Percentiles rank a stretch among this genome's conserved stretches.
Evolutionary conservation across 2,329 filamentous ascomycete genomes (phyloP).

Genomic region (Trichothecium roseum): DNA sequence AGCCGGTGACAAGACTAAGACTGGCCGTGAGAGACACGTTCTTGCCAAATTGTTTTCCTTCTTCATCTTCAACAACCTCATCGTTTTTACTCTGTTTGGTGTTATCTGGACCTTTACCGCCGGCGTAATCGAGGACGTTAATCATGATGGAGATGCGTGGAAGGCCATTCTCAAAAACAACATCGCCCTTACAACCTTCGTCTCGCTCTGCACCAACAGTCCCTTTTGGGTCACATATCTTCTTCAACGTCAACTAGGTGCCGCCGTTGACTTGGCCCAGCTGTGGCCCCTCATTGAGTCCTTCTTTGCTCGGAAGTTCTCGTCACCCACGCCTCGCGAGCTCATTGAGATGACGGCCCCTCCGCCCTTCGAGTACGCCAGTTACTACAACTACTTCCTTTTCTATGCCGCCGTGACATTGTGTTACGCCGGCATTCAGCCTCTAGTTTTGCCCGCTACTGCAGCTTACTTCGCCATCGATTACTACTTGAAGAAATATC

Average conservation of each 20-base stretch:
- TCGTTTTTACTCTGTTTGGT: slow-evolving; percentile 89
- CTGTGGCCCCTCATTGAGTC: slow-evolving; percentile 74
- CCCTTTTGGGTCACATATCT: slow-evolving; percentile 93
- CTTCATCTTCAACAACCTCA: slow-evolving; percentile 93
- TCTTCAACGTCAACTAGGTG: slow-evolving; percentile 83
- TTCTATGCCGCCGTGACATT: slow-evolving; percentile 88
- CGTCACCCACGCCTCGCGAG: slow-evolving; percentile 79
- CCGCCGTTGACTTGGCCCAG: slow-evolving; percentile 88
- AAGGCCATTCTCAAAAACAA: slow-evolving; percentile 54
- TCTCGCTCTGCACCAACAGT: slow-evolving; percentile 70
- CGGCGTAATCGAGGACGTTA: slow-evolving; percentile 49
- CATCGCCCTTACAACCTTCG: slow-evolving; percentile 54
- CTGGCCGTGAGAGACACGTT: slow-evolving; percentile 83
- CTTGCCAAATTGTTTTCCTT: slow-evolving; percentile 85
- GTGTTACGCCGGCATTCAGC: slow-evolving; percentile 76
- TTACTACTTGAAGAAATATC: slow-evolving; percentile 86
- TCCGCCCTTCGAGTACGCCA: slow-evolving; percentile 86
- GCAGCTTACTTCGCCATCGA: slow-evolving; percentile 86
- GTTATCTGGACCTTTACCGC: slow-evolving; percentile 67
- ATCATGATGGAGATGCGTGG: slow-evolving; percentile 52
- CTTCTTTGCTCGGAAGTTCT: slow-evolving; percentile 75
- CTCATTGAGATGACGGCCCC: slow-evolving; percentile 89
- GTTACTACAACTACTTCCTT: slow-evolving; percentile 96
- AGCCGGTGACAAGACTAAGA: slow-evolving; percentile 86
- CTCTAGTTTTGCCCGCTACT: slow-evolving; percentile 74